Evolutionary conservation across 305 asterid genomes (phyloP).

Genomic region (Fraxinus sp.): DNA sequence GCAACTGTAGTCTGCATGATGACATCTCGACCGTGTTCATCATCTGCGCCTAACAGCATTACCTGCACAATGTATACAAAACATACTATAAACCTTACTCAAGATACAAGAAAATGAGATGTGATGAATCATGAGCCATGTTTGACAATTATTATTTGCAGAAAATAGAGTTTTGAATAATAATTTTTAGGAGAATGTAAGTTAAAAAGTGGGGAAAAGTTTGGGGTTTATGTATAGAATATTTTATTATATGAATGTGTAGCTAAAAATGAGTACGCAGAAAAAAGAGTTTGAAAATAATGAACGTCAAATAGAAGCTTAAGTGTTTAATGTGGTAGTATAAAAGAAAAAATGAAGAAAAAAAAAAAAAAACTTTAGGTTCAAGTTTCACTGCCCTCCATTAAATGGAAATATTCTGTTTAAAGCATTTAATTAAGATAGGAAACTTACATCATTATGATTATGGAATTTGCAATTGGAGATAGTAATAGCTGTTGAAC

Average conservation of each 20-base stretch:
- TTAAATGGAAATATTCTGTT: not conserved
- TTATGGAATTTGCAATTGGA: conserved; percentile 73
- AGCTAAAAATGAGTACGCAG: too few relatives aligned
- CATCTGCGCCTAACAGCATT: conserved; percentile 74
- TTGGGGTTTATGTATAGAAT: too few relatives aligned
- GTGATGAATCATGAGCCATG: not conserved
- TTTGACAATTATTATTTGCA: too few relatives aligned
- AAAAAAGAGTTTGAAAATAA: too few relatives aligned
- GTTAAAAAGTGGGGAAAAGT: too few relatives aligned
- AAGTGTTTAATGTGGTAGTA: not conserved
- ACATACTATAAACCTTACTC: not conserved
- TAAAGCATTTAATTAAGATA: not conserved
- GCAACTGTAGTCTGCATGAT: conserved; percentile 81
- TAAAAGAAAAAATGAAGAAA: not conserved
- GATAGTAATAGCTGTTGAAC: conserved; percentile 63
- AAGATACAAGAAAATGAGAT: not conserved
- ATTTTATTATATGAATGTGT: too few relatives aligned
- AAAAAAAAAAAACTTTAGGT: not conserved
- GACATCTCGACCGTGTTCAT: conserved; percentile 38
- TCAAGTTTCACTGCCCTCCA: not conserved
- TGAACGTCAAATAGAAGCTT: too few relatives aligned
- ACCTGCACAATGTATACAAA: conserved; percentile 37
- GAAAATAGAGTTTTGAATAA: too few relatives aligned
- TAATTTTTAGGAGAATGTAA: too few relatives aligned
- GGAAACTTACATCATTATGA: conserved; percentile 52